Conservation (phyloP, 2,329 filamentous ascomycete species). For the Aspergillus costaricaensis region DNA sequence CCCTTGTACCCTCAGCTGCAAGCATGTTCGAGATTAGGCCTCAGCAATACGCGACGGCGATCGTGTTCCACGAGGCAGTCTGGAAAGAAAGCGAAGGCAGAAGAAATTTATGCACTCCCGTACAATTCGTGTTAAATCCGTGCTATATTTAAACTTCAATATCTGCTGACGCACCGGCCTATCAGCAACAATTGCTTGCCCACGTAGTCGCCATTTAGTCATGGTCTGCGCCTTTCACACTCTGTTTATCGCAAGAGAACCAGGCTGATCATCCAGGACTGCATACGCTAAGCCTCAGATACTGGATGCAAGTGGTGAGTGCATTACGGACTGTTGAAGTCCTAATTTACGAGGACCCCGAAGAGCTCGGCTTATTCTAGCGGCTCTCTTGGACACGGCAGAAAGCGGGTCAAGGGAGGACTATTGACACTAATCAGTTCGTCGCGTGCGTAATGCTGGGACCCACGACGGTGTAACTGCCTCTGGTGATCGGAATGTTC, state of each 20-base stretch:
- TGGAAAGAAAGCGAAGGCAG: background rate
- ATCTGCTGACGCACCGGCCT: slow-evolving; percentile 8
- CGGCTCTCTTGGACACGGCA: background rate
- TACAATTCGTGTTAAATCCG: slow-evolving; percentile 1
- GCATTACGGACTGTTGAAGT: background rate
- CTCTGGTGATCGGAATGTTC: background rate
- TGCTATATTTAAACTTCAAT: slow-evolving; percentile 16
- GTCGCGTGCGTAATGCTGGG: background rate
- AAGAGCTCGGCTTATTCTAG: background rate
- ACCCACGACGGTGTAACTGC: background rate
- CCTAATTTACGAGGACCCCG: background rate
- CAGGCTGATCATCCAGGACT: slow-evolving; percentile 4
- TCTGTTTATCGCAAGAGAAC: background rate
- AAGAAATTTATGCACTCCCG: background rate
- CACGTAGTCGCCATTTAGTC: background rate
- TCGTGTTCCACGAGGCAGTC: slow-evolving; percentile 14
- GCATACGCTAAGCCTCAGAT: background rate
- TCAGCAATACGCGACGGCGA: slow-evolving; percentile 5
- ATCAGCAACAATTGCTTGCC: slow-evolving; percentile 9
- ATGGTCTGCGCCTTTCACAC: background rate
- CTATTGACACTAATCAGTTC: background rate
- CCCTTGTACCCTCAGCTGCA: background rate
- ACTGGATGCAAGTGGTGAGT: background rate
- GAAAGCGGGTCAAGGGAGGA: background rate
- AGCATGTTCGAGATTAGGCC: background rate